Conservation (phyloP, 306 rosid species). For the Styphnolobium japonicum region DNA sequence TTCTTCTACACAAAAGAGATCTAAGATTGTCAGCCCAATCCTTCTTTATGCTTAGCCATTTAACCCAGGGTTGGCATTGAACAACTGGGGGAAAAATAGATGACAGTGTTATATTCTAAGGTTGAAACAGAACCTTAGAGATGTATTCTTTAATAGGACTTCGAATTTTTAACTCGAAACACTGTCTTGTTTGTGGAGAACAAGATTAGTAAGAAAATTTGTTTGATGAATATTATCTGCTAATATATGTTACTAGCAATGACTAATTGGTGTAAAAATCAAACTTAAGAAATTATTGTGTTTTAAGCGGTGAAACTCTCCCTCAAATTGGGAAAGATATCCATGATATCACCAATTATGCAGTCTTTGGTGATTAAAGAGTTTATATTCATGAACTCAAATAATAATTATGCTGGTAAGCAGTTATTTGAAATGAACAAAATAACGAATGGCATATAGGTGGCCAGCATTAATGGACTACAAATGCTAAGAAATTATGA, state of each 20-base stretch:
- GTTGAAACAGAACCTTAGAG: background rate
- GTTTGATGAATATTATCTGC: background rate
- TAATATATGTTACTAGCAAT: background rate
- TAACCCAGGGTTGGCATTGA: background rate
- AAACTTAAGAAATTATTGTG: background rate
- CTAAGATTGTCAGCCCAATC: background rate
- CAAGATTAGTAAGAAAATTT: background rate
- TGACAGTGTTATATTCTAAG: background rate
- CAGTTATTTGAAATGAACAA: background rate
- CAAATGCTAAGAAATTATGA: too few species aligned
- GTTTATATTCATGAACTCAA: background rate
- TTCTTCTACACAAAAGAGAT: slow-evolving; percentile 2
- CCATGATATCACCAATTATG: background rate
- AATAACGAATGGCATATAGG: background rate
- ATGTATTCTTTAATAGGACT: background rate
- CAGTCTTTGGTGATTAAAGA: background rate
- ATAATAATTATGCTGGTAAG: background rate
- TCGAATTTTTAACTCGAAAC: background rate
- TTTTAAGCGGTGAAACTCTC: background rate
- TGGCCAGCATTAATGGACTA: too few species aligned
- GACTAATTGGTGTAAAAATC: background rate
- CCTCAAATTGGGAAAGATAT: background rate
- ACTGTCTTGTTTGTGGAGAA: background rate
- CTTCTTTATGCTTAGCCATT: background rate
- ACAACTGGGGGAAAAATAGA: background rate